These are phyloP conservation scores for Vanderwaltozyma verrucispora DNA, from an alignment of 805 yeast genomes.

Conservation along the genomic window DNA sequence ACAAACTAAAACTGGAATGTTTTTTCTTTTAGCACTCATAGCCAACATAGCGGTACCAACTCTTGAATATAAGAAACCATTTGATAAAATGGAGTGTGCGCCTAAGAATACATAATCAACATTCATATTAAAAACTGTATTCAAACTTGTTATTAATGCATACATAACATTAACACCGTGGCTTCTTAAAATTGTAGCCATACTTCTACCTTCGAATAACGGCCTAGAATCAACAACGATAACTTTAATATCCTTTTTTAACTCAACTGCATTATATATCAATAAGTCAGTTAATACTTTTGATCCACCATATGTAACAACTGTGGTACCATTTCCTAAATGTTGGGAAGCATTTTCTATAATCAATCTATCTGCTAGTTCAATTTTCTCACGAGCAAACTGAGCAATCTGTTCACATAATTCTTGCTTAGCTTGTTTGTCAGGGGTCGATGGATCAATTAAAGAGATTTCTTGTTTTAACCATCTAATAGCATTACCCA, in stretches of 20 bases:
- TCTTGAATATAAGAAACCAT: constrained; percentile 85
- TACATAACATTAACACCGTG: constrained; percentile 63
- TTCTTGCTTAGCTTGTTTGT: constrained; percentile 48
- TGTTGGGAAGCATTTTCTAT: constrained; percentile 71
- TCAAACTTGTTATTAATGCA: constrained; percentile 65
- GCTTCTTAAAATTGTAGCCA: constrained; percentile 53
- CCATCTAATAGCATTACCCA: constrained; percentile 99
- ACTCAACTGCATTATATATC: constrained; percentile 50
- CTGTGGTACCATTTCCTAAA: constrained; percentile 63
- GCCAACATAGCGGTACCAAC: constrained; percentile 94
- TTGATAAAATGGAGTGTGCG: constrained; percentile 94
- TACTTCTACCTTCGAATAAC: constrained; percentile 78
- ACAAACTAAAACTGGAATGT: constrained; percentile 89
- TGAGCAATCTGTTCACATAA: constrained; percentile 62
- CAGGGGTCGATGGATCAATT: constrained; percentile 58
- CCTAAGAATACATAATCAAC: constrained; percentile 90
- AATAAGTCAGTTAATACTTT: constrained; percentile 71
- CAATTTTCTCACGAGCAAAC: constrained; percentile 76
- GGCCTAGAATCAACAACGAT: constrained; percentile 91
- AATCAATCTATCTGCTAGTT: constrained; percentile 72
- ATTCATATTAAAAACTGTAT: constrained; percentile 64
- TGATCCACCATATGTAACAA: constrained; percentile 82
- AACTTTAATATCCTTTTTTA: constrained; percentile 63
- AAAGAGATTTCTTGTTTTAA: constrained; percentile 85
- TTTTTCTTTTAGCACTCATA: constrained; percentile 77